phyloP scores from a whole-genome alignment of 768 basidiomycete genomes.

The Mycena galericulata region DNA sequence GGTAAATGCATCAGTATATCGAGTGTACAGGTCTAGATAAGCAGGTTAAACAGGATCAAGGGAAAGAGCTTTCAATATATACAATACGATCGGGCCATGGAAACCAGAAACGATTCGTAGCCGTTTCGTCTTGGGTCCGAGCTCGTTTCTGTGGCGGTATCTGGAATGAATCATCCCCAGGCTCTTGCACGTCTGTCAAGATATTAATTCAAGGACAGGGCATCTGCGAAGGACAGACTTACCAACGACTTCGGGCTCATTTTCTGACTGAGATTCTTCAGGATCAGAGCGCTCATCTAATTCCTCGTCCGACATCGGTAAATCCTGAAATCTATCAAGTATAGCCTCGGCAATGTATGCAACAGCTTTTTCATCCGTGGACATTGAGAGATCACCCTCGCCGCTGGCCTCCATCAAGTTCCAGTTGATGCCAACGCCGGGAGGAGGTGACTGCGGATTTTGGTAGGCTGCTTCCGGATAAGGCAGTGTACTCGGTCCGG shows the following conservation, averaged over 20 bases:
- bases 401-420: constrained; percentile 1
- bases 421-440: background rate
- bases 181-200: background rate
- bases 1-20: constrained; percentile 49
- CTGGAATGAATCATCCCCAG: too few species aligned
- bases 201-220: too few species aligned
- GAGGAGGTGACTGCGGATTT: background rate
- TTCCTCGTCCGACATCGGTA: background rate
- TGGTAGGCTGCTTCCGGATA: constrained; percentile 4
- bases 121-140: background rate
- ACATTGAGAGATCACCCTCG: background rate
- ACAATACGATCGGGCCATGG: background rate
- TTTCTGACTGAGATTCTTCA: background rate
- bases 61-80: background rate
- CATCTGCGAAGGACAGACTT: background rate
- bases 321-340: background rate
- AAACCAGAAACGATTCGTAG: background rate
- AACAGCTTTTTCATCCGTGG: background rate
- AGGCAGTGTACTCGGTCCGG: background rate
- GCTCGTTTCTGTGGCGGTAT: background rate
- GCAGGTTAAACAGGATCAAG: background rate
- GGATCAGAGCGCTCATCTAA: background rate
- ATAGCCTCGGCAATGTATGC: background rate
- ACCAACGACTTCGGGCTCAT: background rate
- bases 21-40: constrained; percentile 42